Percentiles rank a stretch among this genome's conserved stretches.
Conservation (phyloP, 164 flowering plant genomes). For the Tetrastigma voinierianum region DNA sequence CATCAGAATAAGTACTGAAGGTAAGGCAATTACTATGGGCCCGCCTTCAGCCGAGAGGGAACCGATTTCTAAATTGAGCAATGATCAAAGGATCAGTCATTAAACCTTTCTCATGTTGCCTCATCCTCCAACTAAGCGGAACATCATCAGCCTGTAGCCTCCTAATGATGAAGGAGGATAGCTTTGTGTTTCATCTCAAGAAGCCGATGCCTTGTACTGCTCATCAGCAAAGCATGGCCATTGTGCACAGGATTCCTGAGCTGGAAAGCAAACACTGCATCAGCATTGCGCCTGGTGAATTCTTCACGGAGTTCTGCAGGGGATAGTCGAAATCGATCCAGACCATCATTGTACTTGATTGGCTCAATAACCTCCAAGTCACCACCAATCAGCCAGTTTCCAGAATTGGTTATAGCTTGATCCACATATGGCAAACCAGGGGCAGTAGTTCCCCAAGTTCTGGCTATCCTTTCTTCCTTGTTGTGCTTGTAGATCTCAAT, state of each 20-base stretch:
- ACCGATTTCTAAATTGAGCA: neutral
- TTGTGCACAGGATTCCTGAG: conserved; percentile 93
- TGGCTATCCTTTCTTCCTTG: conserved; percentile 84
- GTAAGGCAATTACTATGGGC: neutral
- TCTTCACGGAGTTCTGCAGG: conserved; percentile 80
- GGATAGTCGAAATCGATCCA: conserved; percentile 79
- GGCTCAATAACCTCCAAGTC: conserved; percentile 82
- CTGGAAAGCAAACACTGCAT: conserved; percentile 95
- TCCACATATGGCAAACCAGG: conserved; percentile 85
- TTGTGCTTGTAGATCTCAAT: conserved; percentile 91
- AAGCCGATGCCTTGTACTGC: conserved; percentile 86
- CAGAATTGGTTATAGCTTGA: conserved; percentile 58
- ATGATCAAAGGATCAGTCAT: neutral
- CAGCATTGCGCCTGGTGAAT: conserved; percentile 72
- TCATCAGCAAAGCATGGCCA: conserved; percentile 98
- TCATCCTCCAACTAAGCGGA: conserved; percentile 92
- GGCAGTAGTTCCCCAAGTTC: conserved; percentile 93
- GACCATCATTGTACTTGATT: conserved; percentile 82
- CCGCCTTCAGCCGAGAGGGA: neutral
- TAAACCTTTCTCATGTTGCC: conserved; percentile 91
- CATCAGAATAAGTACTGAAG: conserved; percentile 1
- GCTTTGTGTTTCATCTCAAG: conserved; percentile 97
- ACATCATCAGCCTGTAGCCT: conserved; percentile 96
- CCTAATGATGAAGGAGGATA: conserved; percentile 87
- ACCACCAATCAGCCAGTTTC: conserved; percentile 90